phyloP scores from a whole-genome alignment of 2,329 filamentous ascomycete genomes.

The Diaporthe ilicicola region DNA sequence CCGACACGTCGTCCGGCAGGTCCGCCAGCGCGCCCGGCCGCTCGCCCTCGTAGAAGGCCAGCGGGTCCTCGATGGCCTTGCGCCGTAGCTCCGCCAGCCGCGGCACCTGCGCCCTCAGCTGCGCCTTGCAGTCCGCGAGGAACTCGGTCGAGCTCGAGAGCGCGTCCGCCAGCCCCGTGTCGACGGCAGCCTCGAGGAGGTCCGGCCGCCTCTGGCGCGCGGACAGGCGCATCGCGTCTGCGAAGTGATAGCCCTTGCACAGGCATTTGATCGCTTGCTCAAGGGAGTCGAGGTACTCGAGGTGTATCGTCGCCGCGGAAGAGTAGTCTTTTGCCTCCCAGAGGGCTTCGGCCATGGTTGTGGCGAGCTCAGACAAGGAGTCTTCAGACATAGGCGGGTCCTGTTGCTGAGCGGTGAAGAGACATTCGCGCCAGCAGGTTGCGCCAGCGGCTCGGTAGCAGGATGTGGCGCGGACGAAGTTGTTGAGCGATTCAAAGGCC shows the following conservation, averaged over 20 bases:
- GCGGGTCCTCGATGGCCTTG: slow-evolving; percentile 84
- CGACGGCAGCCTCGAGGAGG: slow-evolving; percentile 75
- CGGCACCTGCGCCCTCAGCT: slow-evolving; percentile 85
- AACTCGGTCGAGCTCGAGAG: slow-evolving; percentile 87
- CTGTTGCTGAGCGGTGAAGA: slow-evolving; percentile 79
- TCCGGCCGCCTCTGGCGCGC: slow-evolving; percentile 66
- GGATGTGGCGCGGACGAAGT: slow-evolving; percentile 78
- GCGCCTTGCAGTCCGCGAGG: slow-evolving; percentile 88
- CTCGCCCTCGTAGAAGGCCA: slow-evolving; percentile 89
- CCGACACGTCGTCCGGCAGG: slow-evolving; percentile 86
- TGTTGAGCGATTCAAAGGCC: slow-evolving; percentile 85
- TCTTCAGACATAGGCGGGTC: slow-evolving; percentile 65
- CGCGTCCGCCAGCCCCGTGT: slow-evolving; percentile 81
- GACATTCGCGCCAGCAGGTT: slow-evolving; percentile 86
- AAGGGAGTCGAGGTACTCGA: slow-evolving; percentile 81
- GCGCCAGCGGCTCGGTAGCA: slow-evolving; percentile 84
- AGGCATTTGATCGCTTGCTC: slow-evolving; percentile 76
- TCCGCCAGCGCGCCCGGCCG: slow-evolving; percentile 51
- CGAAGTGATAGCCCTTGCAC: slow-evolving; percentile 88
- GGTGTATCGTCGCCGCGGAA: slow-evolving; percentile 79
- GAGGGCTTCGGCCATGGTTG: slow-evolving; percentile 78
- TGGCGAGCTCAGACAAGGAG: slow-evolving; percentile 74
- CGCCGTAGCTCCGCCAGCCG: slow-evolving; percentile 82
- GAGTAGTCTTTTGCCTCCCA: slow-evolving; percentile 86
- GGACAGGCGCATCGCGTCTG: slow-evolving; percentile 84